Evolutionary conservation across 495 filamentous ascomycete species (phyloP), one percentile per base, ranked within the genome.

Genomic region (Neurospora sublineolata): DNA sequence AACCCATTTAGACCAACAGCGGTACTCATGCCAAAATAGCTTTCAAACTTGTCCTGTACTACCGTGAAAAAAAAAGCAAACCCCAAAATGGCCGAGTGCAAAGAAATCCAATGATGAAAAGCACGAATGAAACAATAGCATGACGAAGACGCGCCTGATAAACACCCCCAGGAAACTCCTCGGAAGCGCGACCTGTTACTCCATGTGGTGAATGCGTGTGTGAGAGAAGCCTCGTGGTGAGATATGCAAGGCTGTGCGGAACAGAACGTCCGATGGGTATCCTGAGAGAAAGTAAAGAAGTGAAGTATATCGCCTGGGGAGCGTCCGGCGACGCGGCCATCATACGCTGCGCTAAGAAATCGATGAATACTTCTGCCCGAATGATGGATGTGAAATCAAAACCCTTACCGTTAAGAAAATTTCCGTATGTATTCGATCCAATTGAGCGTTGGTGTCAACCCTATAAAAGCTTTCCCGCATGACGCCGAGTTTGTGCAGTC

Each of bases 231-330:
- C 52, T 36, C 52, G 27, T 64, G 52, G 14, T 64, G 52, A 64
- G 33, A 9, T 64, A 64, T 64, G 52, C 52, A 64, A 64, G 52
- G 52, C 52, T 64, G 52, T 64, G 52, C 52, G 52, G 52, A 64
- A 64, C 52, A 36, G 52, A 64, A 33, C 14, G 52, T 64, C 52
- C 52, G 52, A 64, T 33, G 72, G 74, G 74, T 75, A 75, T 75
- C 73, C 72, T 69, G 69, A 73, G 42, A 67, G 72, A 75, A 73
- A 71, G 74, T 73, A 67, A 20, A 71, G 72, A 75, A 73, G 69
- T 39, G 42, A 68, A 72, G 67, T 58, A 11, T 37, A 14, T 52
- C 52, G 72, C 64, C 36, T n/a, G 67, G 46, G 33, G 58, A 73
- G 72, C 69, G 39, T 71, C 52, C 30, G 69, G 37, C 52, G 52